Evolutionary conservation across 2,329 filamentous ascomycete species (phyloP), one percentile per base, ranked within the genome.

Genomic region (Calonectria pteridis): DNA sequence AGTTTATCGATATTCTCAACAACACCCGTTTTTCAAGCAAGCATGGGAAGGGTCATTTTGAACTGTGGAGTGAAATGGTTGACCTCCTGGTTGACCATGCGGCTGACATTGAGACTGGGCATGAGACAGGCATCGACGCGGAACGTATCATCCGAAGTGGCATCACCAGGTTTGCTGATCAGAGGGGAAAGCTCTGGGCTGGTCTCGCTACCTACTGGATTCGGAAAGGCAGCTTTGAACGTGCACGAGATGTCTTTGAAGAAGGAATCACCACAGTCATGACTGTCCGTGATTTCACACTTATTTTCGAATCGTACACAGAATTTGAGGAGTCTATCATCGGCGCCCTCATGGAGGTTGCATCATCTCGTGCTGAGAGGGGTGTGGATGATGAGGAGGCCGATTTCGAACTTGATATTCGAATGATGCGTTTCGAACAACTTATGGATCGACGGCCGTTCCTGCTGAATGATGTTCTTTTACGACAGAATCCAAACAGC

Each of bases 321-420:
- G 97, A 99, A 84, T 98, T 98, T 75, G 97, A 99, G 84, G 97
- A 99, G 85, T 96, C 96, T 0, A 93, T 98, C 78, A 98, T 98
- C 76, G 93, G 94, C 18, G 93, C 93, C 62, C 88, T 98, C 79
- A 97, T 99, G 93, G 96, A 98, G 79, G 91, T 94, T 68, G 96
- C 96, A 1, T 94, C 95, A 9, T 86, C 87, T 63, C 93, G 96
- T 53, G 92, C 95, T n/a, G 93, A 95, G 67, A 94, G 95, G 81
- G 94, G 93, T 14, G 89, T 92, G 55, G 84, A 93, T 2, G 93
- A 98, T 80, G 92, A 96, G 76, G 92, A 95, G 75, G 94, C 95
- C 14, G 97, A 99, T 83, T 95, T 97, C 74, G 96, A 98, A 81
- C 90, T 99, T 35, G 97, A 99, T 83, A 95, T 98, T 78, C 93